Percentiles rank a stretch among this genome's conserved stretches.
These are phyloP conservation scores for Fusarium pseudocircinatum DNA, from an alignment of 2,329 filamentous ascomycete species.

Conservation along the genomic window DNA sequence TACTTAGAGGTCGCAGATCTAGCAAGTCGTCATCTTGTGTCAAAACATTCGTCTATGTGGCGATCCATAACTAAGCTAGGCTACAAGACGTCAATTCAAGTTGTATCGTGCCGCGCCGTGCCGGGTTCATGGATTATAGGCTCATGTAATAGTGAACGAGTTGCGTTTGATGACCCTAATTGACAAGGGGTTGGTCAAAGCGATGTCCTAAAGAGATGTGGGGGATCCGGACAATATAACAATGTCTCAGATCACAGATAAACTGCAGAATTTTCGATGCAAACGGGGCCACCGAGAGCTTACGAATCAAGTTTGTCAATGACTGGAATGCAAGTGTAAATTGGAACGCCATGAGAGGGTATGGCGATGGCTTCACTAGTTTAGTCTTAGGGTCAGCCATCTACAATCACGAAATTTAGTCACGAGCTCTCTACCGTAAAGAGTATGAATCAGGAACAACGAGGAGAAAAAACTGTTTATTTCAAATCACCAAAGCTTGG, in stretches of 20 bases:
- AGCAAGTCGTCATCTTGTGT: background rate
- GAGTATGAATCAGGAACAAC: background rate
- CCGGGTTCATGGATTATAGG: background rate
- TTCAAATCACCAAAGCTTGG: conserved; percentile 21
- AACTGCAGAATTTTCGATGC: conserved; percentile 4
- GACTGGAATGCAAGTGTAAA: conserved; percentile 24
- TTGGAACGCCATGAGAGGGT: conserved; percentile 14
- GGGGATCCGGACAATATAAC: background rate
- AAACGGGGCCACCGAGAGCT: background rate
- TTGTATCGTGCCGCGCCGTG: background rate
- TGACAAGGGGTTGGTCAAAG: background rate
- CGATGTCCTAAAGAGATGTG: background rate
- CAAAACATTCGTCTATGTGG: background rate
- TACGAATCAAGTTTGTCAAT: background rate
- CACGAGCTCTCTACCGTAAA: background rate
- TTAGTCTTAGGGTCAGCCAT: background rate
- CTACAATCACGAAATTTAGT: background rate
- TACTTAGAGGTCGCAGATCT: background rate
- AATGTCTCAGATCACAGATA: conserved; percentile 18
- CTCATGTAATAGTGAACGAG: background rate
- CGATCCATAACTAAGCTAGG: background rate
- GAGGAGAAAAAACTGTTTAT: conserved; percentile 1
- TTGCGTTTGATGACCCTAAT: background rate
- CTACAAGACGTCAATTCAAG: background rate
- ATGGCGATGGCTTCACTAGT: conserved; percentile 27